Evolutionary conservation across 805 yeast genomes (phyloP).

Genomic region (Candida loeiensis): DNA sequence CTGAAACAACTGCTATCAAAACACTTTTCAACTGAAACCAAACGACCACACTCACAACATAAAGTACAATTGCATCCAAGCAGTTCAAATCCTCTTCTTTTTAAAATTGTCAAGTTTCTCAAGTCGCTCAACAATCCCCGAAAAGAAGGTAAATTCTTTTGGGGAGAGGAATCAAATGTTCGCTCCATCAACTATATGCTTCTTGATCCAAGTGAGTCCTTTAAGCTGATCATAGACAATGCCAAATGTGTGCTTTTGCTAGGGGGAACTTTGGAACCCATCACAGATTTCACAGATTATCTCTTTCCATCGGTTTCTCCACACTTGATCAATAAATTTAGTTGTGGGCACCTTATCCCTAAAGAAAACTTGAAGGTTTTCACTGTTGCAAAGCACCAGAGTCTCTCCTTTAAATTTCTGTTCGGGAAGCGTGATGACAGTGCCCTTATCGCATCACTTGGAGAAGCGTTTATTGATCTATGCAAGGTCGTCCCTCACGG

Average conservation of each 20-base stretch:
- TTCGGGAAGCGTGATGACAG: slow-evolving; percentile 55
- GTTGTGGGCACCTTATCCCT: slow-evolving; percentile 86
- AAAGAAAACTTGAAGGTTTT: slow-evolving; percentile 59
- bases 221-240: slow-evolving; percentile 60
- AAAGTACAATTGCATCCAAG: slow-evolving; percentile 2
- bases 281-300: slow-evolving; percentile 62
- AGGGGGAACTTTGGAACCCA: slow-evolving; percentile 96
- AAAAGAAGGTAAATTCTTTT: slow-evolving; percentile 74
- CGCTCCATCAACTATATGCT: slow-evolving; percentile 61
- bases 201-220: slow-evolving; percentile 72
- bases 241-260: slow-evolving; percentile 73
- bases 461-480: slow-evolving; percentile 44
- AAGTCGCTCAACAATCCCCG: slow-evolving; percentile 68
- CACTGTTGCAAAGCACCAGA: slow-evolving; percentile 35
- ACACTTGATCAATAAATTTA: slow-evolving; percentile 47
- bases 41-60: too few species aligned
- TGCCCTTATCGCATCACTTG: slow-evolving; percentile 48
- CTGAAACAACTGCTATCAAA: too few species aligned
- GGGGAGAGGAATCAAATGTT: slow-evolving; percentile 39
- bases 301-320: slow-evolving; percentile 54
- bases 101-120: slow-evolving; percentile 63
- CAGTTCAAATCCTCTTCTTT: slow-evolving; percentile 53
- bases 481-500: slow-evolving; percentile 60
- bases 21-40: too few species aligned
- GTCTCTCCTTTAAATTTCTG: slow-evolving; percentile 55